These are phyloP conservation scores for Stephanodiscus triporus DNA, from an alignment of 108 stramenopile genomes.

Conservation along the genomic window DNA sequence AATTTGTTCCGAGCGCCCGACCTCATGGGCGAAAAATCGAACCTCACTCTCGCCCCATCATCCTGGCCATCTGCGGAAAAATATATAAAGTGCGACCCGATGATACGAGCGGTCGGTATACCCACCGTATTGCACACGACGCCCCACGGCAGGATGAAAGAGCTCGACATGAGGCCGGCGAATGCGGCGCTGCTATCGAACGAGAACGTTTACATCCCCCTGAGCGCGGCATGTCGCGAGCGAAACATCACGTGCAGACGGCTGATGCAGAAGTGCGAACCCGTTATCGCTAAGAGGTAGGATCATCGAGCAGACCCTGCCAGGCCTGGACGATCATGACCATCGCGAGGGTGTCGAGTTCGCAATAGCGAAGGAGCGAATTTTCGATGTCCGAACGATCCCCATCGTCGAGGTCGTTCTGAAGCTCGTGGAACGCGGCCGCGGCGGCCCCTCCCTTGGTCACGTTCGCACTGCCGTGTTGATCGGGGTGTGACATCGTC, in stretches of 20 bases:
- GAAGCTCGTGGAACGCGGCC: slow-evolving; percentile 45
- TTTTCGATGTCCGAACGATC: slow-evolving; percentile 21
- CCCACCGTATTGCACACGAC: slow-evolving; percentile 29
- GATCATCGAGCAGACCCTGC: slow-evolving; percentile 41
- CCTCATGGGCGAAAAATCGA: too few species aligned
- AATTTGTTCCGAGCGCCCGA: too few species aligned
- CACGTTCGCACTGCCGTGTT: slow-evolving; percentile 19
- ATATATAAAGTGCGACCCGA: slow-evolving; percentile 45
- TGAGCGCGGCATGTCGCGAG: slow-evolving; percentile 37
- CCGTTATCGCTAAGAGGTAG: neutral
- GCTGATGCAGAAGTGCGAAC: slow-evolving; percentile 4
- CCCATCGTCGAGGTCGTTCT: slow-evolving; percentile 23
- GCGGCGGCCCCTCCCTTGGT: slow-evolving; percentile 46
- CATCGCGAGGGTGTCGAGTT: slow-evolving; percentile 63
- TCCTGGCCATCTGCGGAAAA: too few species aligned
- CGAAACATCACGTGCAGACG: slow-evolving; percentile 17
- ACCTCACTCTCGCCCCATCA: too few species aligned
- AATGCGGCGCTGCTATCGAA: slow-evolving; percentile 13
- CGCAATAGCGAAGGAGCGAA: slow-evolving; percentile 59
- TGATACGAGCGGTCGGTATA: slow-evolving; percentile 44
- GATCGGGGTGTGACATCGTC: slow-evolving; percentile 14
- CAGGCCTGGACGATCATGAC: slow-evolving; percentile 62
- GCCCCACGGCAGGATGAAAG: slow-evolving; percentile 18
- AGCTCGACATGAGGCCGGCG: slow-evolving; percentile 24
- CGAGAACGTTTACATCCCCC: slow-evolving; percentile 28